These are phyloP conservation scores for Suillus lakei DNA, from an alignment of 768 basidiomycete species.

Conservation along the genomic window DNA sequence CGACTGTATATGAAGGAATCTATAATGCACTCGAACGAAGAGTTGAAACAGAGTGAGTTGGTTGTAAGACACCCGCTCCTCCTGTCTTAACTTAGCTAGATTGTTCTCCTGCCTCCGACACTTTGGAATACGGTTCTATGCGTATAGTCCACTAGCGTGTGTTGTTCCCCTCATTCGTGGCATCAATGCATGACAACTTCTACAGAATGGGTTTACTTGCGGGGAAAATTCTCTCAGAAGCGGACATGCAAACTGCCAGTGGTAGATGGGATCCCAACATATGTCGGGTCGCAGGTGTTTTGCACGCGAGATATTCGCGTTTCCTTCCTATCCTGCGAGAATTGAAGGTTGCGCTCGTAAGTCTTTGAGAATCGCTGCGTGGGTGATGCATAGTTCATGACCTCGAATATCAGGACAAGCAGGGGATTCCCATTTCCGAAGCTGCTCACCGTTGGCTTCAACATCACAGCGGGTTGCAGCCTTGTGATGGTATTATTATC, in stretches of 20 bases:
- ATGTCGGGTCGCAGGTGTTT: background rate
- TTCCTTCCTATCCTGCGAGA: constrained; percentile 21
- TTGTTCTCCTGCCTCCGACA: constrained; percentile 48
- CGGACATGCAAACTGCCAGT: constrained; percentile 9
- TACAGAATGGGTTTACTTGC: constrained; percentile 12
- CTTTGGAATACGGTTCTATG: constrained; percentile 46
- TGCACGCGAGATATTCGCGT: constrained; percentile 13
- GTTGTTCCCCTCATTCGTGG: background rate
- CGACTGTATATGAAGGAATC: constrained; percentile 53
- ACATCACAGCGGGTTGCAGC: constrained; percentile 21
- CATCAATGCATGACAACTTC: background rate
- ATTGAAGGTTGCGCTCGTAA: constrained; percentile 13
- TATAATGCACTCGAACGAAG: constrained; percentile 51
- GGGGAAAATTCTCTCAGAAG: constrained; percentile 15
- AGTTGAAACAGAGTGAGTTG: constrained; percentile 40
- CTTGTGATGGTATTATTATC: constrained; percentile 33
- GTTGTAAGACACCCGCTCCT: background rate
- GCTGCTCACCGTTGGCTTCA: constrained; percentile 29
- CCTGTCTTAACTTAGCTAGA: background rate
- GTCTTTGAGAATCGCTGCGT: background rate
- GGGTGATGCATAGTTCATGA: background rate
- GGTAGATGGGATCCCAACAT: constrained; percentile 18
- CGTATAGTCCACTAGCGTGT: constrained; percentile 26
- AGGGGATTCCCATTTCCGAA: constrained; percentile 14
- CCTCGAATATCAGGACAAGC: constrained; percentile 15